Evolutionary conservation across 2,329 filamentous ascomycete species (phyloP).

Genomic region (Penicillium hordei): DNA sequence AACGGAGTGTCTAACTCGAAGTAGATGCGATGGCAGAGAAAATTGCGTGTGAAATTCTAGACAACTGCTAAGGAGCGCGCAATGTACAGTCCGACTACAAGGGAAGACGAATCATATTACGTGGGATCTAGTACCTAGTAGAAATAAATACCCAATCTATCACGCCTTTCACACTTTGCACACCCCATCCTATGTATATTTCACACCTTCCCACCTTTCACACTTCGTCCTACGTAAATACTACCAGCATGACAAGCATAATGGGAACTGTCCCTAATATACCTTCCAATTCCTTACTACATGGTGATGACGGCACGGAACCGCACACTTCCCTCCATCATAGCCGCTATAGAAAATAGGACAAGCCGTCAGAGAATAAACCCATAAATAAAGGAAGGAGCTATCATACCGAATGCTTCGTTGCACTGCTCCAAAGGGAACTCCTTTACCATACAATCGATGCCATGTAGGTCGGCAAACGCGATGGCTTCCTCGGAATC

Average conservation of each 20-base stretch:
- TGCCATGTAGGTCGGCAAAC: constrained; percentile 45
- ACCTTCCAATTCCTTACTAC: neutral
- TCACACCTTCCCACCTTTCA: neutral
- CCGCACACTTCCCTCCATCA: neutral
- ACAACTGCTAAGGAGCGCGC: neutral
- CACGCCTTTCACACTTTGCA: neutral
- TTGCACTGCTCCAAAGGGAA: constrained; percentile 39
- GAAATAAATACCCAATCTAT: neutral
- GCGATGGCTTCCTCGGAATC: constrained; percentile 55
- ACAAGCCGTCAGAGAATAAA: neutral
- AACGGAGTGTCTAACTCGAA: neutral
- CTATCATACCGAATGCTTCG: neutral
- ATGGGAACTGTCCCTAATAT: neutral
- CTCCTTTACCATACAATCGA: constrained; percentile 56
- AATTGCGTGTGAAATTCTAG: neutral
- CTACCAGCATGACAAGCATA: neutral
- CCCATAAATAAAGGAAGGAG: neutral
- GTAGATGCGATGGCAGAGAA: neutral
- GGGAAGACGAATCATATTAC: neutral
- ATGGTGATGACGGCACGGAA: neutral
- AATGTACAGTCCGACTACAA: neutral
- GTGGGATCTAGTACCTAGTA: neutral
- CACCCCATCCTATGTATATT: neutral
- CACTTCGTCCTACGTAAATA: neutral
- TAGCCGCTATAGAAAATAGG: neutral